Percentiles rank a stretch among this genome's conserved stretches.
phyloP scores from a whole-genome alignment of 2,329 filamentous ascomycete species.

The Fusarium albidum region DNA sequence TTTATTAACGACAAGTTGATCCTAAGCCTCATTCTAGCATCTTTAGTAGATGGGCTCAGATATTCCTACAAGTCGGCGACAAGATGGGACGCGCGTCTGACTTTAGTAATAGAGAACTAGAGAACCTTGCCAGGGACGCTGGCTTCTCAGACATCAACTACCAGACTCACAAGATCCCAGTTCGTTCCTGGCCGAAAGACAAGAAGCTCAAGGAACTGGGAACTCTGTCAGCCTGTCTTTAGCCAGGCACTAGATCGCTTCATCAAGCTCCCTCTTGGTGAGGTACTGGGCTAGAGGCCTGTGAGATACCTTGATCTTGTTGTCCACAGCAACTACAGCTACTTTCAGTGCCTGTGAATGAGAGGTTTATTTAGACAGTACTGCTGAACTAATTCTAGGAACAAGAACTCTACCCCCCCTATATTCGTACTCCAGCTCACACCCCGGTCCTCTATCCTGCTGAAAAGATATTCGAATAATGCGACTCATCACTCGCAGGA shows the following conservation, averaged over 20 bases:
- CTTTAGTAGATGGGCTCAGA: constrained; percentile 27
- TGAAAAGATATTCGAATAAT: constrained; percentile 16
- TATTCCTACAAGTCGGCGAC: constrained; percentile 25
- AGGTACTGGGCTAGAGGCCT: constrained; percentile 28
- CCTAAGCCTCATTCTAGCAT: not conserved
- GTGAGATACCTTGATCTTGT: too few relatives aligned
- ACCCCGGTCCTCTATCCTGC: not conserved
- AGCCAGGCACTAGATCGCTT: constrained; percentile 36
- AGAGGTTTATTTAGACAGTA: too few relatives aligned
- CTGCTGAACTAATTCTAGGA: not conserved
- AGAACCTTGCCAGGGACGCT: constrained; percentile 21
- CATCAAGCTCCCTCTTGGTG: constrained; percentile 34
- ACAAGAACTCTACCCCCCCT: constrained; percentile 3
- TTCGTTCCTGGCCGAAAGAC: constrained; percentile 34
- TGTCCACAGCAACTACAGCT: too few relatives aligned
- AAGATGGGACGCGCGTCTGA: constrained; percentile 29
- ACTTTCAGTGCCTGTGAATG: too few relatives aligned
- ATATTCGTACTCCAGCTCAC: constrained; percentile 22
- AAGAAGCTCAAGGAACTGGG: constrained; percentile 35
- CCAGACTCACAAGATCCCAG: constrained; percentile 26
- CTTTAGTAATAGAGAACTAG: constrained; percentile 28
- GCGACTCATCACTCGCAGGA: constrained; percentile 4
- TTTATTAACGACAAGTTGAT: not conserved
- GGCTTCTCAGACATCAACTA: constrained; percentile 14
- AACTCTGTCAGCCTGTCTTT: constrained; percentile 31